phyloP scores from a whole-genome alignment of 1,139 yeast genomes.

The Wickerhamiella pararugosa region DNA sequence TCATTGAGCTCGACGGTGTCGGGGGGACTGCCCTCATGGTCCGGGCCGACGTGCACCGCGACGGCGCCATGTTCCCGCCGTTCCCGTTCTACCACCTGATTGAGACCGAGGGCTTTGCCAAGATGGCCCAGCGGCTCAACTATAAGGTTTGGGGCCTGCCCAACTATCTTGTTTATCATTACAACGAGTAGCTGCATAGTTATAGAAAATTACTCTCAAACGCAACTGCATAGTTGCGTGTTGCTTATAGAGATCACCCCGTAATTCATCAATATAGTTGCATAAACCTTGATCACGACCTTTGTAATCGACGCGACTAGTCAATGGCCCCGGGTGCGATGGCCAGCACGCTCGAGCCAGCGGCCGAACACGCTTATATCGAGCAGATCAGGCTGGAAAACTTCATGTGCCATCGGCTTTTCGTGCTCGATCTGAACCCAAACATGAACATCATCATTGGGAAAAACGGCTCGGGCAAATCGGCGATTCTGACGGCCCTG shows the following conservation, averaged over 20 bases:
- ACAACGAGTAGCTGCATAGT: conserved; percentile 19
- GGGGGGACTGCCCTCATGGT: conserved; percentile 93
- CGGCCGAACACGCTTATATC: conserved; percentile 15
- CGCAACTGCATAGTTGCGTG: too few species aligned
- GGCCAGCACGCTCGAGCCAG: background rate
- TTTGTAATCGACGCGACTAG: too few species aligned
- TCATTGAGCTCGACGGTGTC: conserved; percentile 82
- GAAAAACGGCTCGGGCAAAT: conserved; percentile 88
- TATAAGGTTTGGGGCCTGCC: conserved; percentile 88
- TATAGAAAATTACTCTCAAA: background rate
- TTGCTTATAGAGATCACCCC: too few species aligned
- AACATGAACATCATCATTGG: conserved; percentile 85
- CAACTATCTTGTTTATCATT: conserved; percentile 78
- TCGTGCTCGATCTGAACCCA: conserved; percentile 66
- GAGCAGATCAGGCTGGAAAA: conserved; percentile 19
- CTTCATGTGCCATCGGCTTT: conserved; percentile 60
- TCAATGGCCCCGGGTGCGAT: background rate
- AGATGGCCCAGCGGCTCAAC: conserved; percentile 90
- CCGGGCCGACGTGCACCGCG: conserved; percentile 94
- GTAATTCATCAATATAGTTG: too few species aligned
- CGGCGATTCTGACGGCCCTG: conserved; percentile 83
- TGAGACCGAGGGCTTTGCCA: conserved; percentile 97
- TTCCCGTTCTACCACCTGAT: conserved; percentile 94
- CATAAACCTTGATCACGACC: too few species aligned
- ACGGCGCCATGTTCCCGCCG: conserved; percentile 98